phyloP scores from a whole-genome alignment of 2,329 filamentous ascomycete genomes.

The Pochonia chlamydosporia region DNA sequence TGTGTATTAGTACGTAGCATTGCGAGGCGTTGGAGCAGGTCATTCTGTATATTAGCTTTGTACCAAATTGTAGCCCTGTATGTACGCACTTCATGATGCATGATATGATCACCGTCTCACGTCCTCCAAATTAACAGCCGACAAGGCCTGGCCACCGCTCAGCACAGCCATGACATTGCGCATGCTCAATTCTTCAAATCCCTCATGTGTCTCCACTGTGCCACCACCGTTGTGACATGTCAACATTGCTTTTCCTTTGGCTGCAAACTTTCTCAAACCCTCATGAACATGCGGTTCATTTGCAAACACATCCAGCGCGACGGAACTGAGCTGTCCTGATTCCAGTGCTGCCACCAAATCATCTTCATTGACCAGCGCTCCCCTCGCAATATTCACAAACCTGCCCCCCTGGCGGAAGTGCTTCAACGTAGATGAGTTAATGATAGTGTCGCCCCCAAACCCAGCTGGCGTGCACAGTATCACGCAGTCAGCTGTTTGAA shows the following conservation, averaged over 20 bases:
- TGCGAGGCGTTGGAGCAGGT: not conserved
- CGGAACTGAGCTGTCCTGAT: conserved; percentile 39
- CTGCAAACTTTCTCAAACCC: conserved; percentile 34
- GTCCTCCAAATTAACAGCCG: conserved; percentile 57
- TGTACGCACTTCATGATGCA: no score
- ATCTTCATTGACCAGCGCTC: conserved; percentile 58
- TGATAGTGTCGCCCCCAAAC: conserved; percentile 30
- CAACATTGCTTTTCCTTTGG: conserved; percentile 44
- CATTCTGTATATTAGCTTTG: not conserved
- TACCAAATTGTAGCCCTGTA: not conserved
- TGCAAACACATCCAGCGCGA: conserved; percentile 60
- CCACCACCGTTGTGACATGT: conserved; percentile 65
- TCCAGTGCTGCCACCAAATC: conserved; percentile 56
- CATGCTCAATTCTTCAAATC: conserved; percentile 62
- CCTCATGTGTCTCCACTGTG: conserved; percentile 59
- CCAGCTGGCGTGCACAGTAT: conserved; percentile 54
- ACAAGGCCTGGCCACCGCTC: conserved; percentile 42
- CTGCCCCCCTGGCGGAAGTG: conserved; percentile 49
- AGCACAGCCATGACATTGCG: conserved; percentile 59
- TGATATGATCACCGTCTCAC: conserved; percentile 20
- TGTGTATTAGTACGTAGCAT: no score
- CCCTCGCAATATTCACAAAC: conserved; percentile 62
- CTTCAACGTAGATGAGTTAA: conserved; percentile 40
- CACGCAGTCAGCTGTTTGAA: conserved; percentile 51
- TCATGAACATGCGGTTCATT: conserved; percentile 51